Base-by-base conservation (phyloP, 805 yeast species). In the Saccharomycopsis malanga region DNA sequence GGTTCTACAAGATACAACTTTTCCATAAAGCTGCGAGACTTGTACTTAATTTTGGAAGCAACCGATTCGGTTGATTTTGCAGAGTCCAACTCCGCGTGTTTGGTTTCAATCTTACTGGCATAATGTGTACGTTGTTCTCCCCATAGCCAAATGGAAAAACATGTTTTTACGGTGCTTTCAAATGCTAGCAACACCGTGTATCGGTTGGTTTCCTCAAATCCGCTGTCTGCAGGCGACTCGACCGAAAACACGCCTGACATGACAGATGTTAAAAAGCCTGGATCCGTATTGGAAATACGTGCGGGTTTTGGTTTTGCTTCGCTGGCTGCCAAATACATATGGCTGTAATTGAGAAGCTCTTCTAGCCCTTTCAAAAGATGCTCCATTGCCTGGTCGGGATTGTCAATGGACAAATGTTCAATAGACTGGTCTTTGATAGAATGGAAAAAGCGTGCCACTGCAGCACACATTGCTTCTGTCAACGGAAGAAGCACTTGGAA, bases 211-310 rank as follows among this genome's bases (percentile, higher is more conserved):
- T 73, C 75, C 25, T 73, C 77, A 12, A 74, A 71, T 17, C 74
- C 64, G 44, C 74, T 44, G 12, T 62, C 56, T 17, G 70, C 67
- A 0, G 83, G 83, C 1, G 85, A 70, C 53, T 85, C 94, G 12
- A 79, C 76, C 46, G 77, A 82, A 57, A 85, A 83, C 0, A 85
- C 94, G 1, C 93, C 93, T 53, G 82, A 84, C 45, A 85, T 83
- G 21, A 80, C 83, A 45, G 74, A 73, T 0, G 82, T 82, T 42
- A 64, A 68, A 30, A 55, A 55, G 2, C 58, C 58, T 41, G 44
- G 46, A 48, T 52, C 59, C 49, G 35, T 50, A 53, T 43, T 45
- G 14, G 53, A 29, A 30, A 20, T 37, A 29, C 17, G 42, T 29
- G 49, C 32, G 42, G 48, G n/a, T 50, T 55, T 39, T 48, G 54